Conservation (phyloP, 2,329 filamentous ascomycete species). For the Ophiocordyceps camponoti-floridani region DNA sequence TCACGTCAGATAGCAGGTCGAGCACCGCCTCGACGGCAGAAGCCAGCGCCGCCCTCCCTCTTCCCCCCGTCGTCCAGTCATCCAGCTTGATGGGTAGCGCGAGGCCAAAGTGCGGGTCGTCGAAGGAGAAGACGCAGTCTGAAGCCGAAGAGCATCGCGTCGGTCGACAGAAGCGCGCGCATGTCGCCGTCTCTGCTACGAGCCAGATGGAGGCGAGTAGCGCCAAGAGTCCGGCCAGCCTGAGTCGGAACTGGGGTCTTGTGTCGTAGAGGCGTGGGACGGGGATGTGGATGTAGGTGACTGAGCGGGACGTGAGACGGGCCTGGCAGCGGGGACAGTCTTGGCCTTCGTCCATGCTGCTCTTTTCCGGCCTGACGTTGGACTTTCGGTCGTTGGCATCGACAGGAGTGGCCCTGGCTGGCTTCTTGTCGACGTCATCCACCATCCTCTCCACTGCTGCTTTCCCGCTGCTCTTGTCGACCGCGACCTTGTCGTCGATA, state of each 20-base stretch:
- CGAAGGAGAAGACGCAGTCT: conserved; percentile 35
- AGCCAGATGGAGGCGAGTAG: conserved; percentile 32
- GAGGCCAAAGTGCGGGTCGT: conserved; percentile 41
- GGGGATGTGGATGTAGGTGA: conserved; percentile 22
- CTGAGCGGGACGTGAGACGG: conserved; percentile 3
- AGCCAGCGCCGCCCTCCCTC: conserved; percentile 21
- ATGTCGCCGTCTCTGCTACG: conserved; percentile 33
- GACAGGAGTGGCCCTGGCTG: no score
- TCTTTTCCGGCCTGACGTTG: no score
- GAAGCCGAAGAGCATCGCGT: conserved; percentile 23
- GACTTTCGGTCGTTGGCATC: no score
- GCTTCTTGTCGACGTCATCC: no score
- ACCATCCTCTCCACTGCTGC: no score
- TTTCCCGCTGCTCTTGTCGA: not conserved
- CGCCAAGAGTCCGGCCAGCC: conserved; percentile 26
- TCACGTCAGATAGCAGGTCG: conserved; percentile 28
- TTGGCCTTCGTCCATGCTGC: not conserved
- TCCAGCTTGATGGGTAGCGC: conserved; percentile 45
- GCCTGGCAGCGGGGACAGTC: conserved; percentile 5
- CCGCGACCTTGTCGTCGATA: not conserved
- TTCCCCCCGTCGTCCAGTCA: conserved; percentile 38
- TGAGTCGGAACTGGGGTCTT: conserved; percentile 26
- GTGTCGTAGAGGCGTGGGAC: conserved; percentile 28
- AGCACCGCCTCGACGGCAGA: conserved; percentile 22
- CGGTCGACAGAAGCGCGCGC: conserved; percentile 34